Base-by-base conservation (phyloP, 768 basidiomycete species). In the Antrodiella citrinella region DNA sequence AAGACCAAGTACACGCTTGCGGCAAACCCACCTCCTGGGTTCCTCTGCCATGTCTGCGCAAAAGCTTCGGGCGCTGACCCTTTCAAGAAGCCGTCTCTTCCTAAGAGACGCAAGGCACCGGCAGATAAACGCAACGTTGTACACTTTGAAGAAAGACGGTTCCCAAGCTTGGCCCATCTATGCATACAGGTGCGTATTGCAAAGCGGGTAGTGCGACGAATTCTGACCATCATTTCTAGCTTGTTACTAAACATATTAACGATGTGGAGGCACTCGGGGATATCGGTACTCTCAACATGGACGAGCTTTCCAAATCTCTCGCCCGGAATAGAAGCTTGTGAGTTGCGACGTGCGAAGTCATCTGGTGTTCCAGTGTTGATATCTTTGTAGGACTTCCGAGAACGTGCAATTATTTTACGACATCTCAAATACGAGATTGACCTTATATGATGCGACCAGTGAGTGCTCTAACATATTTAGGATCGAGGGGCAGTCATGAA, bases 371-470 rank as follows among this genome's bases (percentile, higher is more conserved):
- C n/a, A n/a, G n/a, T n/a, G n/a, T n/a, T n/a, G 22, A 24, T 48
- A 35, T 47, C 49, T 20, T 20, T 19, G 45, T 50, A 91, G 92
- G 52, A 93, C 84, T 0, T 65, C 78, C 0, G 78, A 91, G 51
- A 96, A 92, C 52, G 89, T 79, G 0, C 76, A 74, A 20, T 69
- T 99, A 10, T 97, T 99, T 68, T 94, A 96, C 61, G 83, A 83
- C 51, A 69, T 78, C 1, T 67, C 77, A 20, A 86, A 92, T 54
- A 72, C 73, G 3, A 73, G 69, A 7, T 70, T 99, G 26, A 79
- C 75, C 0, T 67, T 99, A 35, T 94, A 90, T 59, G 96, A 99
- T 67, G 86, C 83, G 39, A 96, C 95, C 0, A 84, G 92, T 95
- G 63, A 56, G 86, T 68, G n/a, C 3, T 35, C n/a, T n/a, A n/a